phyloP scores from a whole-genome alignment of 805 yeast genomes.

The Metschnikowia picachoensis region DNA sequence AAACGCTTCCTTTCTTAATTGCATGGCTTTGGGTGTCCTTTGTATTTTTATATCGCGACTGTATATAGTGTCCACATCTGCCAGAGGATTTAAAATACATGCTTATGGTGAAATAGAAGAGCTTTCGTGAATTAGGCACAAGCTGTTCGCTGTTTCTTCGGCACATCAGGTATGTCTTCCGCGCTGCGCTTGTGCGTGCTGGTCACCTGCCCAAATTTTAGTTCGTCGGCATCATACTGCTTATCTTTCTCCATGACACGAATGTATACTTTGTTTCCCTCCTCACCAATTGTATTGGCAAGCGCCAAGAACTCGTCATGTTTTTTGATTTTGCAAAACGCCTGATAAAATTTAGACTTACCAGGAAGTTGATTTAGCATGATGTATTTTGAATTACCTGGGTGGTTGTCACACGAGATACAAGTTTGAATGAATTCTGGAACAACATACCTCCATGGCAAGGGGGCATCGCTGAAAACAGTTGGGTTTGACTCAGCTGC shows the following conservation, averaged over 20 bases:
- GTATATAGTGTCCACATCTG: constrained; percentile 14
- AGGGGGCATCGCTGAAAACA: constrained; percentile 48
- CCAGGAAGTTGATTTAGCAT: constrained; percentile 78
- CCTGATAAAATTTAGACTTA: constrained; percentile 55
- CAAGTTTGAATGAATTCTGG: constrained; percentile 57
- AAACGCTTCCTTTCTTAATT: constrained; percentile 40
- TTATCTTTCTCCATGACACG: constrained; percentile 32
- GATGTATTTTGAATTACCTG: constrained; percentile 74
- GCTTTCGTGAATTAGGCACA: background rate
- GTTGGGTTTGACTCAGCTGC: constrained; percentile 86
- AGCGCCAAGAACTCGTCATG: constrained; percentile 45
- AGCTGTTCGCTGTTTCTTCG: constrained; percentile 7
- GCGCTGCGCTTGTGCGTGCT: background rate
- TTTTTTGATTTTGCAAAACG: constrained; percentile 53
- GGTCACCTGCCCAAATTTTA: constrained; percentile 4
- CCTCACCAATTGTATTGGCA: constrained; percentile 30
- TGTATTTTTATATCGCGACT: constrained; percentile 12
- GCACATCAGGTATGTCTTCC: background rate
- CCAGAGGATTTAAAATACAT: constrained; percentile 6
- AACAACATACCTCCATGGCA: constrained; percentile 53
- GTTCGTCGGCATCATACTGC: constrained; percentile 18
- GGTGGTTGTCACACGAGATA: constrained; percentile 52
- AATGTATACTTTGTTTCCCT: constrained; percentile 33
- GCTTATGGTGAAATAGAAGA: constrained; percentile 3
- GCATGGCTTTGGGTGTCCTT: constrained; percentile 16